These are phyloP conservation scores for Pleurotus platypus DNA, from an alignment of 768 basidiomycete species.

Conservation along the genomic window DNA sequence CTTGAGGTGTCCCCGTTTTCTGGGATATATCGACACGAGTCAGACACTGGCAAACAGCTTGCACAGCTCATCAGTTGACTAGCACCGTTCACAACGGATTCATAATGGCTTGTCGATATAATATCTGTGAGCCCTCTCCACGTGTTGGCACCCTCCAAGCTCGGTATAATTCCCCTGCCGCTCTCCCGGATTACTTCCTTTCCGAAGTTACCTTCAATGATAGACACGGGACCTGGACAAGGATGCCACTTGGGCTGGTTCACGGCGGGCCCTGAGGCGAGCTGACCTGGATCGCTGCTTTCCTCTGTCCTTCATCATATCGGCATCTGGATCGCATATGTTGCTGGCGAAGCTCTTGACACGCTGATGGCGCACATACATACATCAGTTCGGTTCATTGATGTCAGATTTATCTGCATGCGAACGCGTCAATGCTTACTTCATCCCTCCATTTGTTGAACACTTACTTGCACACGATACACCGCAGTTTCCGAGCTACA, in stretches of 20 bases:
- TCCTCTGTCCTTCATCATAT: too few species aligned
- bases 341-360: too few species aligned
- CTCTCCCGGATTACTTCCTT: slow-evolving; percentile 1
- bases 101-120: too few species aligned
- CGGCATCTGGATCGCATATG: too few species aligned
- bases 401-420: too few species aligned
- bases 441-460: too few species aligned
- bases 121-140: neutral
- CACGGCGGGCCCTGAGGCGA: neutral
- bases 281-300: neutral
- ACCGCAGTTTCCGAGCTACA: too few species aligned
- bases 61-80: slow-evolving; percentile 2
- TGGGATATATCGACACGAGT: neutral
- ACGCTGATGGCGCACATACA: too few species aligned
- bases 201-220: neutral
- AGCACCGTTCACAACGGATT: slow-evolving; percentile 4
- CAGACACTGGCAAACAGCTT: slow-evolving; percentile 2
- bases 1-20: neutral
- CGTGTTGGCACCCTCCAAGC: neutral
- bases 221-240: neutral
- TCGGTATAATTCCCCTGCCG: neutral
- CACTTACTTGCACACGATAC: too few species aligned
- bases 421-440: too few species aligned
- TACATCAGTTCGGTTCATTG: too few species aligned
- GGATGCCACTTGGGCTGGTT: neutral